Base-by-base conservation (phyloP, 108 stramenopile genomes). In the Epithemia pelagica region DNA sequence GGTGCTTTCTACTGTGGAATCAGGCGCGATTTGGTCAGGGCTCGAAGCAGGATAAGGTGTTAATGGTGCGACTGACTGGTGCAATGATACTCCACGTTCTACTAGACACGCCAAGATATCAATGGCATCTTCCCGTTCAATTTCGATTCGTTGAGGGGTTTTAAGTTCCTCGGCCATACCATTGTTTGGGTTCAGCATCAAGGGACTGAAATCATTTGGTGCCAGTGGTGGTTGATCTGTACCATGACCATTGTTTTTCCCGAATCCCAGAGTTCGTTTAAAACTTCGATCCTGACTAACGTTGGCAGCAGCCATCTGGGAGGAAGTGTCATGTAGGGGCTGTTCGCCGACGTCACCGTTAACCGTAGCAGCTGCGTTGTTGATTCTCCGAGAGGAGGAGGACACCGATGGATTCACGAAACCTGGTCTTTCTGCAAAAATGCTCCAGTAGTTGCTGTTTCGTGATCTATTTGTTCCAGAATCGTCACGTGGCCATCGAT, bases 61-160 rank as follows among this genome's bases (percentile, higher is more conserved):
- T 27, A 10, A 60, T 22, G 32, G 62, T 32, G 8, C 23, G 30
- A 33, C n/a, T 32, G 32, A 26, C 21, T 63, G 29, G 21, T 37
- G 28, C 37, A 75, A 75, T 15, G 74, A 60, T 10, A 76, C 69
- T 15, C 71, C 71, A 58, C 77, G 82, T 56, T 87, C 77, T 30
- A 87, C 84, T 59, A 87, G 68, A 61, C 72, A 74, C 59, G 80
- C 71, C 58, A 90, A 62, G 28, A 90, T 75, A 52, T 80, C 76
- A 26, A 85, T 55, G 0, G 86, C 89, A 64, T 87, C 82, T 61
- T 87, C 82, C 2, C 83, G 75, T 71, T 86, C 85, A 15, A 80
- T 76, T 53, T 87, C 83, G 15, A 82, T 75, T 27, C 76, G 64
- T 22, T 82, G 68, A 18, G 81, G 73, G 15, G 68, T 73, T 28